Percentiles rank a stretch among this genome's conserved stretches.
Evolutionary conservation across 257 asterid species (phyloP).

Genomic region (Solanum sejunctum): DNA sequence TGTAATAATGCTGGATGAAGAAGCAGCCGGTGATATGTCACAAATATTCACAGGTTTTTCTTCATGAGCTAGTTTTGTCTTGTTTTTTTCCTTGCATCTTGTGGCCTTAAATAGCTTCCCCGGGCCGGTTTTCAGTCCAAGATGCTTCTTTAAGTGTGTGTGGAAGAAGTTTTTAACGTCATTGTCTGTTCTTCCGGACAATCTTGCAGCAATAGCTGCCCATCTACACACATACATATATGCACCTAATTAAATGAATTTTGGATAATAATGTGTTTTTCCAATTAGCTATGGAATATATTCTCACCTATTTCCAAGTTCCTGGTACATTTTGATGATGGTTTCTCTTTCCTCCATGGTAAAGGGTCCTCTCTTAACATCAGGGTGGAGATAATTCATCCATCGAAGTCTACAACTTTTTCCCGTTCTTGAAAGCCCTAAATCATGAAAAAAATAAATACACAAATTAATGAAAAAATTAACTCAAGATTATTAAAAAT

Average conservation of each 20-base stretch:
- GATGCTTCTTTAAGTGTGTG: neutral
- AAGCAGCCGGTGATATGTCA: neutral
- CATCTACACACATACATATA: neutral
- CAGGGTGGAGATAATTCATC: neutral
- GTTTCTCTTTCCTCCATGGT: neutral
- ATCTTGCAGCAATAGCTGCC: neutral
- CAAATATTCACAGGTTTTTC: neutral
- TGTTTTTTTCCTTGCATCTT: neutral
- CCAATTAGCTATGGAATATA: neutral
- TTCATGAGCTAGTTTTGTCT: neutral
- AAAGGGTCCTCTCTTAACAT: neutral
- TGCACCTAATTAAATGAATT: neutral
- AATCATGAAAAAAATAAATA: neutral
- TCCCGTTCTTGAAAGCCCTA: slow-evolving; percentile 2
- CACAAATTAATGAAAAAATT: neutral
- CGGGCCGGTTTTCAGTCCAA: neutral
- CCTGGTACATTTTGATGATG: neutral
- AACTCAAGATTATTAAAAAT: neutral
- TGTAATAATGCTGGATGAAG: neutral
- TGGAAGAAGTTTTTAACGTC: slow-evolving; percentile 1
- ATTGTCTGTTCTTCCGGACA: neutral
- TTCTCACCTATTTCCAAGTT: neutral
- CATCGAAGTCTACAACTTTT: slow-evolving; percentile 11
- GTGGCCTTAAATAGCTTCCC: neutral
- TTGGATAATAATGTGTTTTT: neutral